Conservation (phyloP, 2,329 filamentous ascomycete genomes). For the Verticillium klebahnii region DNA sequence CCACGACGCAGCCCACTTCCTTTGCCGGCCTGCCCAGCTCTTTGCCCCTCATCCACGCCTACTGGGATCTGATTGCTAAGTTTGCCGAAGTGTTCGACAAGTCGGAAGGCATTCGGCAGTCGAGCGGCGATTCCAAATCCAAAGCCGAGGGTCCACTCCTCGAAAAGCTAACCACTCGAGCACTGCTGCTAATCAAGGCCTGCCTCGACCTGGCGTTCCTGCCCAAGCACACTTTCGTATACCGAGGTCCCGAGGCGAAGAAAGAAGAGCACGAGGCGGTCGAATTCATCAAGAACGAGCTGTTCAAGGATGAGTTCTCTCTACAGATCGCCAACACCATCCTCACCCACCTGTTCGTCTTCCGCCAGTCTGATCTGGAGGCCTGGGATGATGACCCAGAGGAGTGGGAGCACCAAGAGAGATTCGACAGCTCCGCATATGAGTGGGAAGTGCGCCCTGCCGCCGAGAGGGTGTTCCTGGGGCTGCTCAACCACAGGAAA, state of each 20-base stretch:
- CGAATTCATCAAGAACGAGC: conserved; percentile 62
- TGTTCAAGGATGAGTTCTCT: conserved; percentile 74
- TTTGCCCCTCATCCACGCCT: conserved; percentile 70
- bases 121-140: conserved; percentile 34
- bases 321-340: conserved; percentile 78
- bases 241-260: conserved; percentile 68
- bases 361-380: conserved; percentile 77
- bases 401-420: conserved; percentile 90
- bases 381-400: conserved; percentile 94
- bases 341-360: conserved; percentile 83
- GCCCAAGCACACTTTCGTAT: conserved; percentile 78
- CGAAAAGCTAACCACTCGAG: conserved; percentile 79
- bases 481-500: conserved; percentile 87
- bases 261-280: conserved; percentile 70
- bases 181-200: conserved; percentile 73
- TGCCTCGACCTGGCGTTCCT: conserved; percentile 84
- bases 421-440: conserved; percentile 78
- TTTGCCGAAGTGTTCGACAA: conserved; percentile 71
- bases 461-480: conserved; percentile 88
- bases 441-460: conserved; percentile 91
- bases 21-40: conserved; percentile 81
- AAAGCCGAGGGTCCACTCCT: conserved; percentile 59
- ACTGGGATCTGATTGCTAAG: conserved; percentile 77
- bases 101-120: conserved; percentile 50
- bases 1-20: conserved; percentile 70